These are phyloP conservation scores for Tetratostichococcus sp. DNA, from an alignment of 139 green algal species.

Conservation along the genomic window DNA sequence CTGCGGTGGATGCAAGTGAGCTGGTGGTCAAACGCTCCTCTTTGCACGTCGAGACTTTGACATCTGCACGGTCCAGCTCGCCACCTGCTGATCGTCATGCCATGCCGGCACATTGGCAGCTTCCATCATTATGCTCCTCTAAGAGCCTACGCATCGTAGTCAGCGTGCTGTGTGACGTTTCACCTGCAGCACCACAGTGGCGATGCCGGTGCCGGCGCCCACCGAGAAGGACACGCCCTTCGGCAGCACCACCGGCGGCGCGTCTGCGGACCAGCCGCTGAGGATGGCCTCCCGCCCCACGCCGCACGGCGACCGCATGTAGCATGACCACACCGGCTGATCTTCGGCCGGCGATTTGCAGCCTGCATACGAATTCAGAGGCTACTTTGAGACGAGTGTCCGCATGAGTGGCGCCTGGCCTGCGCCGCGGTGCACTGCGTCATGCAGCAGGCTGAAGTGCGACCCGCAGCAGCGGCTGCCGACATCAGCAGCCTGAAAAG, in stretches of 20 bases:
- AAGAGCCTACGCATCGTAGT: too few species aligned
- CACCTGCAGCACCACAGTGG: constrained; percentile 67
- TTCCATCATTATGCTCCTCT: too few species aligned
- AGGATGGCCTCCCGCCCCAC: constrained; percentile 32
- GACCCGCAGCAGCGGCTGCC: too few species aligned
- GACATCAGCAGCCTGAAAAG: too few species aligned
- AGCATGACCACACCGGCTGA: constrained; percentile 54
- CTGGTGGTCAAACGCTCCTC: neutral
- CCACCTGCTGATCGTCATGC: too few species aligned
- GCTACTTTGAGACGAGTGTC: neutral
- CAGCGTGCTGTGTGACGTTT: neutral
- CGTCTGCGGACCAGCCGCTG: constrained; percentile 83
- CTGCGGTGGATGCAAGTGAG: constrained; percentile 23
- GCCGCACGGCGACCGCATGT: constrained; percentile 32
- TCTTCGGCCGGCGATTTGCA: constrained; percentile 31
- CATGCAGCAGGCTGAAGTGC: too few species aligned
- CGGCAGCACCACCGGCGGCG: constrained; percentile 55
- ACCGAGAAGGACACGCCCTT: constrained; percentile 66
- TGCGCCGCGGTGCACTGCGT: too few species aligned
- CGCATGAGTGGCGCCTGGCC: too few species aligned
- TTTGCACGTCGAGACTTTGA: too few species aligned
- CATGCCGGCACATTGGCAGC: too few species aligned
- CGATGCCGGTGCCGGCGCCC: constrained; percentile 41
- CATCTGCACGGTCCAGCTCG: too few species aligned
- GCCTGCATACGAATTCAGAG: constrained; percentile 34